Base-by-base conservation (phyloP, 2,329 filamentous ascomycete species). In the Fusarium pseudocircinatum region DNA sequence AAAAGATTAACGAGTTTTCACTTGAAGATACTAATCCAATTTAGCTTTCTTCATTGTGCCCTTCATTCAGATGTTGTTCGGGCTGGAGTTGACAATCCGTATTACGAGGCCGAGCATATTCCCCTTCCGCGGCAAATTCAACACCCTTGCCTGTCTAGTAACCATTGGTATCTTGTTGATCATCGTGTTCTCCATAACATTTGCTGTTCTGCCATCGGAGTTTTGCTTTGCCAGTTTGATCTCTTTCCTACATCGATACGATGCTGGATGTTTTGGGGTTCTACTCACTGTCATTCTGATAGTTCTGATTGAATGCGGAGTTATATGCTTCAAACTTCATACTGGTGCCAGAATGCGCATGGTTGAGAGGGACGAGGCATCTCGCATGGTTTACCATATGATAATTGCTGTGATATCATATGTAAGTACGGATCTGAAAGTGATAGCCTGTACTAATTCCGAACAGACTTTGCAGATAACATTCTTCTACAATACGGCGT, bases 311-410 rank as follows among this genome's bases (percentile, higher is more conserved):
- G 85, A 87, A 71, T 84, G 85, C n/a, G 76, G 86, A 18, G 80
- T 87, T 32, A 87, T 92, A 56, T 91, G 89, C 77, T 78, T 87
- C 43, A 88, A 87, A 68, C 82, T 94, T 30, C 87, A 86, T 72
- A 85, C 85, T 39, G 87, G 85, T 66, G 82, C 85, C 20, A 83
- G 85, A 22, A 85, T 93, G 57, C 89, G 90, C 43, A 83, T 86
- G 26, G 84, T 86, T 22, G 89, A 93, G 79, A 84, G 91, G 52
- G 86, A 90, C 64, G 85, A 89, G 39, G 91, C 91, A 8, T 93
- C 91, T 12, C 86, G 90, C 67, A 93, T 93, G 89, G 88, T 92
- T 16, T 93, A 92, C 78, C 93, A 91, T 78, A 83, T 92, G 70
- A 80, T 86, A 4, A 79, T 92, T 59, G 89, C 86, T 22, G 82